These are phyloP conservation scores for Aspergillus spinulosporus DNA, from an alignment of 2,329 filamentous ascomycete species.

Conservation along the genomic window DNA sequence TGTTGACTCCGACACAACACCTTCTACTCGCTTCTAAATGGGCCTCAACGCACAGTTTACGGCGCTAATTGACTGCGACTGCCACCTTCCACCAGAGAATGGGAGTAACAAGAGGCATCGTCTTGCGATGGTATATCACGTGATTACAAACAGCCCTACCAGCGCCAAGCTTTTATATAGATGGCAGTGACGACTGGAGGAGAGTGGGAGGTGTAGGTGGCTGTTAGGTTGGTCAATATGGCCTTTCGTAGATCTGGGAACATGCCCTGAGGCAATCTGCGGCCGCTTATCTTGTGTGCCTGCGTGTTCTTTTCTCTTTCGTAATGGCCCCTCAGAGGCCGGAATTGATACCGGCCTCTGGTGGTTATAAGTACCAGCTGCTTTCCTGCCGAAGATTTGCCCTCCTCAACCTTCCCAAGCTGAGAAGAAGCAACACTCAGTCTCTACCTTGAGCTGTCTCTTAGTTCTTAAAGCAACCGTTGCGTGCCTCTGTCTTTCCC, in stretches of 20 bases:
- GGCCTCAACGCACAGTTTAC: not conserved
- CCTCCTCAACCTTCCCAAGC: conserved; percentile 23
- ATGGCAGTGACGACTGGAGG: not conserved
- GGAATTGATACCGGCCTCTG: conserved; percentile 50
- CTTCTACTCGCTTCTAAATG: not conserved
- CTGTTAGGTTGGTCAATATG: not conserved
- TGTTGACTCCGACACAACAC: not conserved
- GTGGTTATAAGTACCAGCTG: conserved; percentile 44
- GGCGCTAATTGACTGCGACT: not conserved
- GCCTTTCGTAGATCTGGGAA: not conserved
- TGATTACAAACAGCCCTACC: conserved; percentile 31
- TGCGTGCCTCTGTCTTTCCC: conserved; percentile 7
- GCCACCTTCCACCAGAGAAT: conserved; percentile 8
- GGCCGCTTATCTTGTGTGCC: not conserved
- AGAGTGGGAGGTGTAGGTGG: not conserved
- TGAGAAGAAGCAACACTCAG: conserved; percentile 2
- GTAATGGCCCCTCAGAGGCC: conserved; percentile 45
- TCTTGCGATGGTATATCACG: conserved; percentile 29
- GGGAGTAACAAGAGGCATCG: not conserved
- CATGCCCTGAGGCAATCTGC: not conserved
- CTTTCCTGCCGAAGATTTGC: conserved; percentile 31
- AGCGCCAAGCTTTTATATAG: conserved; percentile 31
- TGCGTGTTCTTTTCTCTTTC: conserved; percentile 34
- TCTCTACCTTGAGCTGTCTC: not conserved
- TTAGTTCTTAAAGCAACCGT: conserved; percentile 12